phyloP scores from a whole-genome alignment of 257 asterid genomes.

The Solanum ahanhuiri region DNA sequence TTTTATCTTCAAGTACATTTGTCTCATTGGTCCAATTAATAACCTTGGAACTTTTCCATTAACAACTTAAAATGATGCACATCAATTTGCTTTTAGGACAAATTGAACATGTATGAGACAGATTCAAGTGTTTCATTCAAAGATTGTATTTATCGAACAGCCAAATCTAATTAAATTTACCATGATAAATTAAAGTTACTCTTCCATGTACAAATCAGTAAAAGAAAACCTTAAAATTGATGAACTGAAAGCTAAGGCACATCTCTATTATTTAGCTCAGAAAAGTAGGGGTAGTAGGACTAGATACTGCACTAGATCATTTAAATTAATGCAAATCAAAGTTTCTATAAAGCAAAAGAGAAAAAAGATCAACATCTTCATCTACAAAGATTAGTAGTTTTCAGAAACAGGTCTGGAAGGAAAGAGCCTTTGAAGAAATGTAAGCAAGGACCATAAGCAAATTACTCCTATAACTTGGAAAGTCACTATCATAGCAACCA shows the following conservation, averaged over 20 bases:
- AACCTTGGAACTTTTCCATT: too few species aligned
- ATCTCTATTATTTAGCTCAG: not conserved
- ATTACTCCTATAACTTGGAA: conserved; percentile 61
- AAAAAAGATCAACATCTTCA: not conserved
- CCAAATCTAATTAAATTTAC: too few species aligned
- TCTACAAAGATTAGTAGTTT: conserved; percentile 44
- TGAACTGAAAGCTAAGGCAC: not conserved
- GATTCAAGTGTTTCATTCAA: too few species aligned
- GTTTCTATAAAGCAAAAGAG: not conserved
- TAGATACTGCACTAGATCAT: not conserved
- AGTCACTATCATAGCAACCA: conserved; percentile 47
- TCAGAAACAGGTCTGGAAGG: conserved; percentile 88
- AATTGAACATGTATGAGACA: too few species aligned
- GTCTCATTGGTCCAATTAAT: too few species aligned
- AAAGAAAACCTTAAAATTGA: not conserved
- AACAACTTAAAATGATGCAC: too few species aligned
- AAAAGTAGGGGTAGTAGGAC: not conserved
- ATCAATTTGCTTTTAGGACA: too few species aligned
- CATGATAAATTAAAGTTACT: too few species aligned
- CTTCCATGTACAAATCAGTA: too few species aligned
- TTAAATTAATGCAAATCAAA: not conserved
- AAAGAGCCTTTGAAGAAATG: conserved; percentile 83
- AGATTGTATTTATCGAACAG: too few species aligned
- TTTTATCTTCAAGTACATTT: too few species aligned
- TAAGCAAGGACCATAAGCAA: conserved; percentile 90